Evolutionary conservation across 768 basidiomycete genomes (phyloP).

Genomic region (Boletus eberwhitei): DNA sequence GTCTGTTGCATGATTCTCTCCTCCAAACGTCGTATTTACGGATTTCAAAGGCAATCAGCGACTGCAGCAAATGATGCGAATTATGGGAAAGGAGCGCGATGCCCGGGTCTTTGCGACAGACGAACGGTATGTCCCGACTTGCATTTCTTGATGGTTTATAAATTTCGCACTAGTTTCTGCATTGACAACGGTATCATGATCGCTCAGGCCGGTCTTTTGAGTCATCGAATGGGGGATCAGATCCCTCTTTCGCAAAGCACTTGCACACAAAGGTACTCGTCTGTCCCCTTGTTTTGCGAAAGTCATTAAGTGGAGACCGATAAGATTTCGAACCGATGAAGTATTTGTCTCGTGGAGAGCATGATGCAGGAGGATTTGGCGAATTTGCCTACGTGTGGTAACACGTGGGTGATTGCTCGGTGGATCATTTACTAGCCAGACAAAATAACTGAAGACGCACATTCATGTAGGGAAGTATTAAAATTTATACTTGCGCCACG

Average conservation of each 20-base stretch:
- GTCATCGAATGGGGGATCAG: constrained; percentile 83
- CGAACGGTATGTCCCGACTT: constrained; percentile 61
- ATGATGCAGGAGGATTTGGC: constrained; percentile 1
- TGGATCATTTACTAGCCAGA: background rate
- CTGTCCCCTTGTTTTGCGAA: background rate
- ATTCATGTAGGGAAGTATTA: background rate
- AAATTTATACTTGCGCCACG: constrained; percentile 34
- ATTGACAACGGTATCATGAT: constrained; percentile 99
- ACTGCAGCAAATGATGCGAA: constrained; percentile 97
- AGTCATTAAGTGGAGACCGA: constrained; percentile 7
- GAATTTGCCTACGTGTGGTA: background rate
- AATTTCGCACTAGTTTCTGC: constrained; percentile 70
- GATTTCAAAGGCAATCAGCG: constrained; percentile 74
- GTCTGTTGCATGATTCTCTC: constrained; percentile 29
- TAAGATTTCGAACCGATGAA: constrained; percentile 91
- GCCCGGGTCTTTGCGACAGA: constrained; percentile 94
- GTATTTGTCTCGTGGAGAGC: constrained; percentile 88
- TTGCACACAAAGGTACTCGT: constrained; percentile 79
- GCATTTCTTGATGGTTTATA: background rate
- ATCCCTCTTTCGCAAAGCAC: constrained; percentile 78
- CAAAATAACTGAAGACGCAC: background rate
- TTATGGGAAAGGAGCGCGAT: constrained; percentile 89
- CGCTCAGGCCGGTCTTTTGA: constrained; percentile 92
- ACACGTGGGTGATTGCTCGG: background rate
- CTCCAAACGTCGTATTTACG: background rate